These are phyloP conservation scores for Chalaropsis ovoidea DNA, from an alignment of 2,329 filamentous ascomycete species.

Conservation along the genomic window DNA sequence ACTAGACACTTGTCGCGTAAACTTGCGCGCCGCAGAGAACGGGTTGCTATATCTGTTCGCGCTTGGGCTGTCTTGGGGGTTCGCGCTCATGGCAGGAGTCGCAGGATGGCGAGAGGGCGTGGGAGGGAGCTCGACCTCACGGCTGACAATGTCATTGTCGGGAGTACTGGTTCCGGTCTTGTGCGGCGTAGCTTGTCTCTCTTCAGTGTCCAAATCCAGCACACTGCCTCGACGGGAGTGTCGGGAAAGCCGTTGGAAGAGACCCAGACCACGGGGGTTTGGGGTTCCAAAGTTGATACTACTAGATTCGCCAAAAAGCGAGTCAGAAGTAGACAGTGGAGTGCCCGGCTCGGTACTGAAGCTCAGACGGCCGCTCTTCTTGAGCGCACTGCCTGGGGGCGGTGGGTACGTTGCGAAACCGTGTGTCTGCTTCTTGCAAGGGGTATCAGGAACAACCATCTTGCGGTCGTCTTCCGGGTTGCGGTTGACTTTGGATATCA, in stretches of 20 bases:
- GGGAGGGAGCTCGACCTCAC: conserved; percentile 62
- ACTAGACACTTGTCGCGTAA: conserved; percentile 31
- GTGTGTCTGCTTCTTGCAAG: conserved; percentile 73
- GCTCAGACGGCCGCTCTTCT: conserved; percentile 57
- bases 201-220: conserved; percentile 69
- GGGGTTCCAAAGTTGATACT: conserved; percentile 39
- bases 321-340: conserved; percentile 61
- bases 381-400: conserved; percentile 49
- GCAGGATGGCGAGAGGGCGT: conserved; percentile 72
- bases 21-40: conserved; percentile 34
- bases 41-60: conserved; percentile 37
- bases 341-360: conserved; percentile 67
- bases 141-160: conserved; percentile 16
- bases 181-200: conserved; percentile 40
- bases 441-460: conserved; percentile 78
- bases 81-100: conserved; percentile 36
- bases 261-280: conserved; percentile 49
- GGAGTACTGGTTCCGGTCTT: conserved; percentile 9
- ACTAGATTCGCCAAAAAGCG: conserved; percentile 37
- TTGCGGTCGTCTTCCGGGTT: conserved; percentile 61
- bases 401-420: conserved; percentile 58
- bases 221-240: conserved; percentile 56
- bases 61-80: conserved; percentile 40
- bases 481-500: conserved; percentile 90
- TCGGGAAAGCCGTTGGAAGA: conserved; percentile 51